A percentile compares a stretch with the other conserved stretches of the same genome.
Conservation (phyloP, 331 rosid genomes). For the Rosa hybrid region DNA sequence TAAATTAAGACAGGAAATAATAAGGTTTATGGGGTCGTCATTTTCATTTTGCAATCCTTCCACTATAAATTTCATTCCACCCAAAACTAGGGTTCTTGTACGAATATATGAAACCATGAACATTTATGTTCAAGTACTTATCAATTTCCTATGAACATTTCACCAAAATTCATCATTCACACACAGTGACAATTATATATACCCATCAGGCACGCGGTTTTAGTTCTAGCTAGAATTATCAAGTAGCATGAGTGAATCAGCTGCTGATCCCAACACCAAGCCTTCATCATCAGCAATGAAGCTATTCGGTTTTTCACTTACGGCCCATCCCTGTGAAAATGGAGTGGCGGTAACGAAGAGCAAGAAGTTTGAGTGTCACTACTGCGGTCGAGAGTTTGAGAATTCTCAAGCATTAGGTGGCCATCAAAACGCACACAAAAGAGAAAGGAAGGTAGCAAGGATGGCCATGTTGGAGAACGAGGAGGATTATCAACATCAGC, state of each 20-base stretch:
- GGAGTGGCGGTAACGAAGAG: background rate
- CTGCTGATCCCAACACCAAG: background rate
- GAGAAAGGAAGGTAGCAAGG: slow-evolving; percentile 31
- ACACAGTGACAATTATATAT: background rate
- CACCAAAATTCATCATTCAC: background rate
- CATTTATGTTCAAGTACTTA: background rate
- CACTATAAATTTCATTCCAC: background rate
- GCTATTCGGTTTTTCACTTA: background rate
- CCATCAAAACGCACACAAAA: slow-evolving; percentile 43
- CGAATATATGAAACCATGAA: background rate
- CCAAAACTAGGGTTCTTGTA: background rate
- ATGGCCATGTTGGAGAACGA: slow-evolving; percentile 12
- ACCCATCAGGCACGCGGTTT: background rate
- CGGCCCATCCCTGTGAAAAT: background rate
- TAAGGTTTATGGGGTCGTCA: background rate
- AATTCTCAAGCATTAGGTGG: slow-evolving; percentile 45
- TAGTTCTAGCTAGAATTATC: background rate
- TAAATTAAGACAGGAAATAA: too few species aligned
- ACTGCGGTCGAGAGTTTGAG: slow-evolving; percentile 30
- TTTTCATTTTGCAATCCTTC: background rate
- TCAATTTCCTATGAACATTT: background rate
- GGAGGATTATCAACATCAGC: background rate
- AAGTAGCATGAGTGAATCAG: background rate
- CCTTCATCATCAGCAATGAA: slow-evolving; percentile 16
- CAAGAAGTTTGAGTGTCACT: slow-evolving; percentile 30